Percentiles rank a stretch among this genome's conserved stretches.
These are phyloP conservation scores for Auxenochlorella protothecoides DNA, from an alignment of 139 green algal genomes.

Conservation along the genomic window DNA sequence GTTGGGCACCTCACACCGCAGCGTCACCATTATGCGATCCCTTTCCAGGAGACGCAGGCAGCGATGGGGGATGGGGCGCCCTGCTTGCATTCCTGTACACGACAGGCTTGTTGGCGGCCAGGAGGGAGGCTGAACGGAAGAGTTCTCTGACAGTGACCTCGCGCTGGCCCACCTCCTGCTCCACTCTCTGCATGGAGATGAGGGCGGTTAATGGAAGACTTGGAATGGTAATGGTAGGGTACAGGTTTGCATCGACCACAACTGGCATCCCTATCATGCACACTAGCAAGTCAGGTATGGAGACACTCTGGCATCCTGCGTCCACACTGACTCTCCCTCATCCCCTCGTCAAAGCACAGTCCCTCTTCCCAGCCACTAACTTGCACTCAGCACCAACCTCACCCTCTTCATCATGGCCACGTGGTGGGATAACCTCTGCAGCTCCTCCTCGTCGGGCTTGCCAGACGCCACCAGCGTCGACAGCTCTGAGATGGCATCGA, in stretches of 20 bases:
- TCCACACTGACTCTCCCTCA: background rate
- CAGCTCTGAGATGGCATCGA: constrained; percentile 25
- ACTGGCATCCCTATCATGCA: no score
- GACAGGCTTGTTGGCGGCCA: no score
- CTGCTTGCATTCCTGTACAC: no score
- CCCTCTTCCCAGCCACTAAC: no score
- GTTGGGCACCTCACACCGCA: no score
- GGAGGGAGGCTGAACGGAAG: background rate
- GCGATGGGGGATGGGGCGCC: no score
- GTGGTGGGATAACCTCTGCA: constrained; percentile 8
- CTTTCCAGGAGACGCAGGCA: no score
- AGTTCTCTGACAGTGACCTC: constrained; percentile 4
- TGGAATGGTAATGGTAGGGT: no score
- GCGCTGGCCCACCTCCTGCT: constrained; percentile 17
- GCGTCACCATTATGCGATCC: no score
- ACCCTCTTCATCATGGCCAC: constrained; percentile 18
- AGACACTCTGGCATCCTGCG: background rate
- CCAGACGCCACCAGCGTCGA: constrained; percentile 10
- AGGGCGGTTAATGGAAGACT: no score
- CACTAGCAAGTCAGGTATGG: no score
- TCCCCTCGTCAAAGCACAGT: background rate
- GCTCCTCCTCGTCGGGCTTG: constrained; percentile 9
- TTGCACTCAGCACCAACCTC: background rate
- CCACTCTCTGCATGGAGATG: constrained; percentile 10
- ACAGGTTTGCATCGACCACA: no score